phyloP scores from a whole-genome alignment of 495 filamentous ascomycete genomes.

The Podospora pseudoanserina region DNA sequence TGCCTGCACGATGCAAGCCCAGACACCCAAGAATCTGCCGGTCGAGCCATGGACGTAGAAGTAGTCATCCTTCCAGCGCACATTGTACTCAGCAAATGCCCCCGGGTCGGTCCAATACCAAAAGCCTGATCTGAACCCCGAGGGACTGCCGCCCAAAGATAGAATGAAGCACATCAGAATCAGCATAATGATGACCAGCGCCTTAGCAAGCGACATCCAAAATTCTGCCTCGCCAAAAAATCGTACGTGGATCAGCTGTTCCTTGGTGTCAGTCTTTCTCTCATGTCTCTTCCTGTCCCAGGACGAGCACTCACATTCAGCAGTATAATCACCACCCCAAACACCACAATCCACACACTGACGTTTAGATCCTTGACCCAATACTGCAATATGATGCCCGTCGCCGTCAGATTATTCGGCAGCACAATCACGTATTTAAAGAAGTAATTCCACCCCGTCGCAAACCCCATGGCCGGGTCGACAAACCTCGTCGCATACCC shows the following conservation, averaged over 20 bases:
- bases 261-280: not conserved
- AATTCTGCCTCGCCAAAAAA: conserved; percentile 83
- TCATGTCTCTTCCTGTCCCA: not conserved
- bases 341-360: conserved; percentile 69
- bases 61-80: conserved; percentile 3
- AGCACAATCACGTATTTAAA: conserved; percentile 69
- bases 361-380: conserved; percentile 68
- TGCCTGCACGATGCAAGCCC: conserved; percentile 72
- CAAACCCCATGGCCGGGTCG: conserved; percentile 67
- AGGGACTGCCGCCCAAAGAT: conserved; percentile 71
- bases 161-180: conserved; percentile 66
- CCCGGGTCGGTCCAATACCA: conserved; percentile 76
- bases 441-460: conserved; percentile 45
- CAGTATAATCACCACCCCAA: conserved; percentile 57
- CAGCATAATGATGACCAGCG: conserved; percentile 63
- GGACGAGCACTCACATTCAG: conserved; percentile 38
- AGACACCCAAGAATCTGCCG: conserved; percentile 69
- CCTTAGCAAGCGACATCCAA: conserved; percentile 70
- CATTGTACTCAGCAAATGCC: conserved; percentile 59
- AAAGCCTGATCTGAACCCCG: conserved; percentile 66
- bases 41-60: conserved; percentile 37
- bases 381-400: conserved; percentile 64
- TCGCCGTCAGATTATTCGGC: conserved; percentile 75
- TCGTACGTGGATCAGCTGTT: conserved; percentile 48
- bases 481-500: conserved; percentile 73